Evolutionary conservation across 306 rosid genomes (phyloP).

Genomic region (Parietaria judaica): DNA sequence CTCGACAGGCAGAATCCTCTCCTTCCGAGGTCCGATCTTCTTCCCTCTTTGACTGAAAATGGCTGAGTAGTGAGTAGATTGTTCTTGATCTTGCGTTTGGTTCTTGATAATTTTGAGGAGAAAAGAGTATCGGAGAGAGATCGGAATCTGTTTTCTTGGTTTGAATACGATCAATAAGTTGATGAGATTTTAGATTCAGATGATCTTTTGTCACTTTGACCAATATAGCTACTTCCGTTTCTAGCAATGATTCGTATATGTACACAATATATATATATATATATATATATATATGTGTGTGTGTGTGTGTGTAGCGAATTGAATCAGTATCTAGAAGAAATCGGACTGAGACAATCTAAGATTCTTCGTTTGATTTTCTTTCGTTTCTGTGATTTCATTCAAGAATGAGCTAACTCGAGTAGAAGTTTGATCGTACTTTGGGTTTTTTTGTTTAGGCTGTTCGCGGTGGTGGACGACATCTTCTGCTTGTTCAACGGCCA

Average conservation of each 20-base stretch:
- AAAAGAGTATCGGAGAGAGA: constrained; percentile 1
- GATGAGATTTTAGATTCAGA: too few species aligned
- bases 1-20: constrained; percentile 59
- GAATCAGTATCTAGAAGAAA: too few species aligned
- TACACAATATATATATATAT: too few species aligned
- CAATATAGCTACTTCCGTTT: too few species aligned
- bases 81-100: not conserved
- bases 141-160: not conserved
- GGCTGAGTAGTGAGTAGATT: not conserved
- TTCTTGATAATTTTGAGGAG: not conserved
- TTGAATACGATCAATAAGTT: too few species aligned
- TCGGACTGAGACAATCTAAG: too few species aligned
- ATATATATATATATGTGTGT: too few species aligned
- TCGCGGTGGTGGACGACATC: constrained; percentile 94
- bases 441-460: constrained; percentile 41
- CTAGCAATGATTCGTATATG: too few species aligned
- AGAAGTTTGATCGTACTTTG: not conserved
- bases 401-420: too few species aligned
- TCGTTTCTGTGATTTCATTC: too few species aligned
- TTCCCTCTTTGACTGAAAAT: not conserved
- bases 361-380: too few species aligned
- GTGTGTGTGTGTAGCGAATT: not conserved
- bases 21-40: constrained; percentile 64
- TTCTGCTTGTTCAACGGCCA: constrained; percentile 98
- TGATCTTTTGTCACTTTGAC: too few species aligned